A percentile compares a stretch with the other conserved stretches of the same genome.
Conservation (phyloP, 768 basidiomycete genomes). For the Mycena alexandri region DNA sequence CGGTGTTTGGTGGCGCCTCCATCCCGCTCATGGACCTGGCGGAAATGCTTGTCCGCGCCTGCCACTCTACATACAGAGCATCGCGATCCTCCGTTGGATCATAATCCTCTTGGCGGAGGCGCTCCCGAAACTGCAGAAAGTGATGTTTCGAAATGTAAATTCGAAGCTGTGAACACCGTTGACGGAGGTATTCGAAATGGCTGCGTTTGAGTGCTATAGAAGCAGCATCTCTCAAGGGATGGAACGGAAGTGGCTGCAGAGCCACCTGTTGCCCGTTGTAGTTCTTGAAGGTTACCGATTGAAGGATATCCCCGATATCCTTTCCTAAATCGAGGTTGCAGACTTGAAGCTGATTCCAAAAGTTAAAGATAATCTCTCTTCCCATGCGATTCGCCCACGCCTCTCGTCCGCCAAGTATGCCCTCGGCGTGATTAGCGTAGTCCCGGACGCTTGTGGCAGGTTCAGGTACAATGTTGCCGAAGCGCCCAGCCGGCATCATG, state of each 20-base stretch:
- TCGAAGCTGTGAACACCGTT: neutral
- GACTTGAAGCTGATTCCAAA: conserved; percentile 6
- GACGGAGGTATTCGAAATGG: conserved; percentile 4
- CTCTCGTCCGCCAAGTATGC: neutral
- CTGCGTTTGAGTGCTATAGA: neutral
- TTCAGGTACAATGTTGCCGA: conserved; percentile 6
- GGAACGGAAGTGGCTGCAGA: neutral
- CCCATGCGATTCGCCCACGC: conserved; percentile 12
- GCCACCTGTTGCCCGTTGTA: neutral
- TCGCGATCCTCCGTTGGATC: neutral
- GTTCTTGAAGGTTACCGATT: neutral
- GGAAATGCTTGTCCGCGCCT: neutral
- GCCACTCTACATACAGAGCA: neutral
- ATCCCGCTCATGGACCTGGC: neutral
- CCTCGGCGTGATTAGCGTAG: neutral
- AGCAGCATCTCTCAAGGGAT: neutral
- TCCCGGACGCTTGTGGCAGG: neutral
- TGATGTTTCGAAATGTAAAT: neutral
- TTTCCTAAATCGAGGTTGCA: neutral
- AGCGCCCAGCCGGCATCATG: neutral
- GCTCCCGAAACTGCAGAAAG: neutral
- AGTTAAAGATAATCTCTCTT: neutral
- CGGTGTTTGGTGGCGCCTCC: neutral
- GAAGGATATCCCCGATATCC: neutral
- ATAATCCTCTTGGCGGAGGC: neutral